phyloP scores from a whole-genome alignment of 2,329 filamentous ascomycete genomes.

The Colletotrichum sp. region DNA sequence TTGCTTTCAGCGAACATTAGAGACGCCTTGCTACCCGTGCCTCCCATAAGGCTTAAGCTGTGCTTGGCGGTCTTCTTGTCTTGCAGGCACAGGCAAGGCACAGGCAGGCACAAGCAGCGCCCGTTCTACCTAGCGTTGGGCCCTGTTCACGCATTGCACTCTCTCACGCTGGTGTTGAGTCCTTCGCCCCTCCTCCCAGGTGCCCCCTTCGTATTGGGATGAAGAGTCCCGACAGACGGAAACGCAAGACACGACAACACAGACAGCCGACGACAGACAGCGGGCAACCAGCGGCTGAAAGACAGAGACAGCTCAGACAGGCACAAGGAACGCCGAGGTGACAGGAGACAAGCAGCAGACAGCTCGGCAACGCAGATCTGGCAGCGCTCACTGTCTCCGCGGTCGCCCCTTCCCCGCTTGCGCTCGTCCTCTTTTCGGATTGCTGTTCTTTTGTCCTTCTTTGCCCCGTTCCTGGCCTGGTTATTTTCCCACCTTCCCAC shows the following conservation, averaged over 20 bases:
- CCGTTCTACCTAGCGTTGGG: neutral
- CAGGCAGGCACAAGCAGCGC: neutral
- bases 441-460: neutral
- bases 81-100: neutral
- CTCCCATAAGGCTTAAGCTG: neutral
- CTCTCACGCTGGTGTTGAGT: neutral
- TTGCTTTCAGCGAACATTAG: neutral
- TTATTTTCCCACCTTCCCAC: neutral
- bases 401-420: neutral
- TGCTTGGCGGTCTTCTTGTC: neutral
- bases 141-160: neutral
- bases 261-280: neutral
- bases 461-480: neutral
- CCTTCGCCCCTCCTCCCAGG: neutral
- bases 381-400: neutral
- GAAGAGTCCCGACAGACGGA: neutral
- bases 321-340: slow-evolving; percentile 7
- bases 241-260: neutral
- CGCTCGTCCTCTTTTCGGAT: neutral
- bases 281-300: neutral
- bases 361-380: neutral
- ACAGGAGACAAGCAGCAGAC: slow-evolving; percentile 11
- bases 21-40: neutral
- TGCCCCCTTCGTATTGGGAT: neutral
- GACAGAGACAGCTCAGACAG: neutral